phyloP scores from a whole-genome alignment of 768 basidiomycete species.

The Flagelloscypha sp. region DNA sequence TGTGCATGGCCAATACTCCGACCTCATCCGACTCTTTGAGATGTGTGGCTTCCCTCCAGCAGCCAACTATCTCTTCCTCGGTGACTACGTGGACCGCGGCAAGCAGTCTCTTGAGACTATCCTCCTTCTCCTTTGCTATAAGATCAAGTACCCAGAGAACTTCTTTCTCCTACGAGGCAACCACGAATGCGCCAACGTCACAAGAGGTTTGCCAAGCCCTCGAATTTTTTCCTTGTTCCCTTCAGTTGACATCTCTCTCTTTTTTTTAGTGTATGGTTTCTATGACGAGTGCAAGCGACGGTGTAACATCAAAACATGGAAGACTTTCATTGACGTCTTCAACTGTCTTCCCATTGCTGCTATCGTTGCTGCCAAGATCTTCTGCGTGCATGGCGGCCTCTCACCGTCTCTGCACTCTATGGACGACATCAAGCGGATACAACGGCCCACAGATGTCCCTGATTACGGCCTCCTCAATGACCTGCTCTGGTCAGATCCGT shows the following conservation, averaged over 20 bases:
- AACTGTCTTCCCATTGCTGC: conserved; percentile 98
- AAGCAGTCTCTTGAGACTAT: conserved; percentile 99
- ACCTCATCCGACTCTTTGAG: conserved; percentile 96
- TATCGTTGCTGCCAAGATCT: conserved; percentile 98
- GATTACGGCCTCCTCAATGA: conserved; percentile 98
- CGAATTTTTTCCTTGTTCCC: conserved; percentile 2
- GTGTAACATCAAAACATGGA: conserved; percentile 99
- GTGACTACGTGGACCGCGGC: conserved; percentile 97
- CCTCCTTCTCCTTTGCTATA: conserved; percentile 93
- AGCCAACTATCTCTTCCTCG: conserved; percentile 96
- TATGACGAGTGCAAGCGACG: conserved; percentile 99
- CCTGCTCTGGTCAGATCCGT: conserved; percentile 96
- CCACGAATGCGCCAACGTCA: conserved; percentile 99
- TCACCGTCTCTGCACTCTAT: conserved; percentile 89
- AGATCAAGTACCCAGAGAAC: conserved; percentile 99
- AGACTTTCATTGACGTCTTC: conserved; percentile 99
- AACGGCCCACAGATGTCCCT: conserved; percentile 95
- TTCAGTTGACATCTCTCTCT: conserved; percentile 11
- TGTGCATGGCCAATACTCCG: conserved; percentile 97
- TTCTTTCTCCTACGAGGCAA: conserved; percentile 97
- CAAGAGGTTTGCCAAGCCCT: conserved; percentile 62
- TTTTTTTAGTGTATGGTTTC: conserved; percentile 83
- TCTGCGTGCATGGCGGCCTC: conserved; percentile 96
- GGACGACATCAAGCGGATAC: conserved; percentile 98
- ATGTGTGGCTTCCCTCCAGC: conserved; percentile 99